Evolutionary conservation across 352 stramenopile genomes (phyloP).

Genomic region (Phytopythium aichiense): DNA sequence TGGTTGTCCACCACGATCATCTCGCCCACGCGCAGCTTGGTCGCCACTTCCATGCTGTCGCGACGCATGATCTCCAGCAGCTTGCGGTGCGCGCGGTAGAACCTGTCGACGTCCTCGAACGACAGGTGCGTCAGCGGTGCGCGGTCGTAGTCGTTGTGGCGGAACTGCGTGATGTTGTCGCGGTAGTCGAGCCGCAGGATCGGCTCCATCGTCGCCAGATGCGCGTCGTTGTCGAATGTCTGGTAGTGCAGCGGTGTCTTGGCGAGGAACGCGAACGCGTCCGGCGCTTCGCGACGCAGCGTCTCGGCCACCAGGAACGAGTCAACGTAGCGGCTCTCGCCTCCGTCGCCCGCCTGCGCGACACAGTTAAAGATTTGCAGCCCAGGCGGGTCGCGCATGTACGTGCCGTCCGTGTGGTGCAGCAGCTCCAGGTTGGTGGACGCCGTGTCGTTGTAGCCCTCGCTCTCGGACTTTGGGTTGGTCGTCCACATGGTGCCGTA

Average conservation of each 20-base stretch:
- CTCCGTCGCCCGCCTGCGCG: constrained; percentile 62
- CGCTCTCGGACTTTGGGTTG: constrained; percentile 56
- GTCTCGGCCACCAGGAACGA: constrained; percentile 74
- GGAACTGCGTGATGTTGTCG: constrained; percentile 75
- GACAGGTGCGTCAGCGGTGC: constrained; percentile 73
- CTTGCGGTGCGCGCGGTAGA: constrained; percentile 73
- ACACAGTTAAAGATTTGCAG: constrained; percentile 90
- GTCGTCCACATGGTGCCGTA: constrained; percentile 91
- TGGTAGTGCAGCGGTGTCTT: constrained; percentile 75
- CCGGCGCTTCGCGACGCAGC: constrained; percentile 44
- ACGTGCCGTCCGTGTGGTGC: constrained; percentile 86
- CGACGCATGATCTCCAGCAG: constrained; percentile 65
- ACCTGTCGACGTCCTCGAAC: constrained; percentile 64
- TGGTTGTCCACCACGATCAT: constrained; percentile 89
- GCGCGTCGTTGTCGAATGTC: constrained; percentile 68
- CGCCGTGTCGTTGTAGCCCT: constrained; percentile 86
- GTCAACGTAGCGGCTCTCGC: constrained; percentile 78
- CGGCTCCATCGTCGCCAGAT: constrained; percentile 75
- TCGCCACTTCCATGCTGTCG: constrained; percentile 52
- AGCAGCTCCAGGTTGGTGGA: constrained; percentile 83
- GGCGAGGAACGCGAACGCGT: constrained; percentile 68
- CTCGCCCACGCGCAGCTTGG: constrained; percentile 66
- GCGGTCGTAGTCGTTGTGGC: constrained; percentile 89
- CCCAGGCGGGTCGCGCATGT: constrained; percentile 82
- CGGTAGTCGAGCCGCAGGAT: constrained; percentile 73